Base-by-base conservation (phyloP, 371 early-diverging fungal species). In the Batkoa obscura region DNA sequence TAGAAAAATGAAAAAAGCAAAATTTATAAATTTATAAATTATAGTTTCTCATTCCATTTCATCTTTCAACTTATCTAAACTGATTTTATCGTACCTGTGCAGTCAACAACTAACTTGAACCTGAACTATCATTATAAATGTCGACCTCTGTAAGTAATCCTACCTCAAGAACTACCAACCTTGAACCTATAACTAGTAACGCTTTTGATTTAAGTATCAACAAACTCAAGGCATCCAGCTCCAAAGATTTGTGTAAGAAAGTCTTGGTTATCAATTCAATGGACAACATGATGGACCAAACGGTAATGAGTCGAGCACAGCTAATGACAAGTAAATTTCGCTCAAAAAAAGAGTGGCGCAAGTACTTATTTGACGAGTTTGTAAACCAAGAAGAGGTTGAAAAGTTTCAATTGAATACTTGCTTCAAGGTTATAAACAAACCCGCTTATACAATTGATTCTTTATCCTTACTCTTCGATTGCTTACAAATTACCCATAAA, bases 181-280 rank as follows among this genome's bases (percentile, higher is more conserved):
- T 23, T 23, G 23, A 23, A 23, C 23, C 23, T 23, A 23, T 23
- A 23, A 23, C 23, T 23, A 23, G 23, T 23, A 72, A 71, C 33
- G 75, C 76, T 52, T 80, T 79, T 72, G 84, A 75, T 60, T 78
- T 77, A 50, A 68, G 64, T 30, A 15, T 47, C n/a, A 47, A 47
- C n/a, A 47, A 47, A 32, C 48, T 47, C 48, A 47, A 47, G n/a
- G 15, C 48, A 23, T 15, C 48, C 48, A 47, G 31, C 9, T 30
- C 48, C 30, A 23, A 15, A 15, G 31, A n/a, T 30, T 32, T 47
- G 31, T 47, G 48, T 32, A 47, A 47, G 48, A 15, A 32, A 4
- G 48, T 47, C 48, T 30, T 47, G 9, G 23, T 47, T 32, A 12
- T 47, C 30, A 47, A 47, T 32, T 47, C 48, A 10, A 47, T 47